Base-by-base conservation (phyloP, 768 basidiomycete genomes). In the Obba rivulosa region DNA sequence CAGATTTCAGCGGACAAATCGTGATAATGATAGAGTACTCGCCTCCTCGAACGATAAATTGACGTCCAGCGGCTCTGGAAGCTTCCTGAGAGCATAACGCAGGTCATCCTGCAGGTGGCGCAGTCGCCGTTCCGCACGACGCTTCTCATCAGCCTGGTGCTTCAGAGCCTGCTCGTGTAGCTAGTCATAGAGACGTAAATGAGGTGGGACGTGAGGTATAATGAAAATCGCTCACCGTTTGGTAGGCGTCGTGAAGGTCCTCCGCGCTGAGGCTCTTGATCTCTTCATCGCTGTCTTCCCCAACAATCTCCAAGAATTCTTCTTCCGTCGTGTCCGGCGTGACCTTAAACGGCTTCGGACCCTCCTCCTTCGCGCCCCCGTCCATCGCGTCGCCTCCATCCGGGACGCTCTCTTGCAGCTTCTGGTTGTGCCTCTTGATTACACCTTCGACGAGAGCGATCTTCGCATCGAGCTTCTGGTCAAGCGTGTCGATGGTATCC, bases 71-170 rank as follows among this genome's bases (percentile, higher is more conserved):
- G 89, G 78, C 42, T 93, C 89, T 0, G 87, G 65, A 7, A 95
- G 72, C 63, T 95, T 95, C 69, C 89, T 92, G 55, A 97, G 73
- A 0, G 94, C 96, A 68, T 98, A 96, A 5, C 96, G 85, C 34
- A 99, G 73, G 61, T 98, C 96, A 66, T 99, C 96, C 60, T 96
- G 91, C 53, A 92, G 68, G 64, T 95, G 88, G 22, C 94, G 78
- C 49, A 85, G 81, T 58, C 78, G 83, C 49, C 92, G 77, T 66
- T 98, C 96, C 1, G 82, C 69, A 31, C 92, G 79, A n/a, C 85
- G 75, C 63, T 81, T 89, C 64, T 97, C 96, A 14, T 92, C 89
- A 2, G 86, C 85, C 31, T 87, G 85, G 53, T 83, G 83, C 65
- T 81, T 86, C 36, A 80, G 51, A 11, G 86, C 85, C 47, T 75